phyloP scores from a whole-genome alignment of 305 asterid genomes.

The Rubia occidens region DNA sequence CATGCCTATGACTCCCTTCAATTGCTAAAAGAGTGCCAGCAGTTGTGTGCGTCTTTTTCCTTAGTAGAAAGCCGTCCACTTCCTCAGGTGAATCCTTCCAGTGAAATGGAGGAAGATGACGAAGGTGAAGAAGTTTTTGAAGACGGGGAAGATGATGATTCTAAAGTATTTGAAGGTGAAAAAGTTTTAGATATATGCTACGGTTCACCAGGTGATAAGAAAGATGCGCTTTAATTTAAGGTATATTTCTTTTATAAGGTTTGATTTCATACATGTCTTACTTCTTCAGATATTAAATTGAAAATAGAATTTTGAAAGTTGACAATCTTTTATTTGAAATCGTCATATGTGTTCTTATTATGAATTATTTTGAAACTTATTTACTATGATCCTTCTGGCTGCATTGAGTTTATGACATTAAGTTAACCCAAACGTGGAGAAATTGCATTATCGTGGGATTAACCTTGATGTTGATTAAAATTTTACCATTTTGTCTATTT shows the following conservation, averaged over 20 bases:
- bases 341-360: too few relatives aligned
- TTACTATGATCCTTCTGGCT: too few relatives aligned
- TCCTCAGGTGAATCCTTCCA: constrained; percentile 19
- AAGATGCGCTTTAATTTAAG: constrained; percentile 52
- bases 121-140: constrained; percentile 14
- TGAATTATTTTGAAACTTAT: too few relatives aligned
- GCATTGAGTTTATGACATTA: too few relatives aligned
- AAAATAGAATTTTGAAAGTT: too few relatives aligned
- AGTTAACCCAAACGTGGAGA: too few relatives aligned
- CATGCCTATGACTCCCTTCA: constrained; percentile 47
- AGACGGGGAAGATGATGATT: background rate
- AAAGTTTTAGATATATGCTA: constrained; percentile 57
- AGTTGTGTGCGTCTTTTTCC: constrained; percentile 37
- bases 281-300: too few relatives aligned
- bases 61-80: constrained; percentile 18
- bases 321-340: too few relatives aligned
- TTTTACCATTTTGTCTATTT: too few relatives aligned
- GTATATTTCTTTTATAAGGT: constrained; percentile 17
- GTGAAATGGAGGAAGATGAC: constrained; percentile 12
- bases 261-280: background rate
- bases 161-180: constrained; percentile 39
- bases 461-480: too few relatives aligned
- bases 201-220: constrained; percentile 52
- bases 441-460: too few relatives aligned
- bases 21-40: constrained; percentile 61